Evolutionary conservation across 2,329 filamentous ascomycete species (phyloP).

Genomic region (Magnaporthales sp.): DNA sequence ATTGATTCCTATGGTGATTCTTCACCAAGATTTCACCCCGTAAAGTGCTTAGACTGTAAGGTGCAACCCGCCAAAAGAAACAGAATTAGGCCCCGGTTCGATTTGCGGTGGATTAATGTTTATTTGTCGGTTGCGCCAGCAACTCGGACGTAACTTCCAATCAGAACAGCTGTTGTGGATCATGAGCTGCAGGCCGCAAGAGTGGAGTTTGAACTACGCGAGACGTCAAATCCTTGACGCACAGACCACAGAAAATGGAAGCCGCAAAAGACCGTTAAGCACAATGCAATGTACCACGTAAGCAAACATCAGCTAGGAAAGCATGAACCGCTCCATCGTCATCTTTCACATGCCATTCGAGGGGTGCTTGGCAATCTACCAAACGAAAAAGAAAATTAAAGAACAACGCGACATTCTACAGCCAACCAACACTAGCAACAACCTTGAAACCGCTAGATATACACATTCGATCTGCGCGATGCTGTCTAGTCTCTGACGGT

Average conservation of each 20-base stretch:
- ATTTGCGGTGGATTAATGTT: neutral
- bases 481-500: neutral
- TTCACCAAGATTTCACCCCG: neutral
- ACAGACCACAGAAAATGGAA: neutral
- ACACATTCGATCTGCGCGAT: neutral
- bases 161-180: neutral
- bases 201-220: neutral
- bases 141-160: neutral
- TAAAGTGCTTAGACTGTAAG: neutral
- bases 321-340: neutral
- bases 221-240: neutral
- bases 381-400: neutral
- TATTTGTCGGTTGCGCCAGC: neutral
- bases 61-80: neutral
- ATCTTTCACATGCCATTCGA: neutral
- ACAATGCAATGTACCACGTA: neutral
- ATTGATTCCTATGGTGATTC: neutral
- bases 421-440: neutral
- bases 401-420: neutral
- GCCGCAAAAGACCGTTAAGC: too few species aligned
- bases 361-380: neutral
- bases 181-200: neutral
- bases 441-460: neutral
- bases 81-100: neutral
- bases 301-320: neutral